Evolutionary conservation across 164 flowering plant species (phyloP), one percentile per base, ranked within the genome.

Genomic region (Warburgia ugandensis): DNA sequence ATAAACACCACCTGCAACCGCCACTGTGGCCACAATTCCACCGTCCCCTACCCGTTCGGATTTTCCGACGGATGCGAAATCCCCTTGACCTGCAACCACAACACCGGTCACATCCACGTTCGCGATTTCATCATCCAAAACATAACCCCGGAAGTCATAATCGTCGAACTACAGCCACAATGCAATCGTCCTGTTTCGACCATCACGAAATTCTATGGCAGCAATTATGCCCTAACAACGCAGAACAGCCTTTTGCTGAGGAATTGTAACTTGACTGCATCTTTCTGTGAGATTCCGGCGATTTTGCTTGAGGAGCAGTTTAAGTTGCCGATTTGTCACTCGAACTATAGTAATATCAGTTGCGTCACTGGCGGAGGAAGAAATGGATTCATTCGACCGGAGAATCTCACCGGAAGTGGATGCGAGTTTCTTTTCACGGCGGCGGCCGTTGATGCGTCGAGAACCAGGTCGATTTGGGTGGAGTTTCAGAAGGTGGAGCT

Each of bases 11-110:
- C 65, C n/a, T 76, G 81, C 66, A 35, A 55, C 48, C 56, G 60
- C 38, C 10, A 59, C 2, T 77, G 86, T 61, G 72, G 75, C 58
- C 2, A 11, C 29, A 33, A 17, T 2, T 43, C n/a, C n/a, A n/a
- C 11, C n/a, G 59, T 81, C 3, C 74, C 55, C 0, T 82, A 25
- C 70, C 90, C 94, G 0, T 82, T 87, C 48, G 96, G 96, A 1
- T 82, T 82, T 79, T 82, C 94, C 50, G 8, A 63, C 17, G 66
- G 29, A 40, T 84, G 90, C 64, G 30, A 19, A n/a, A 77, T 87
- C 73, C 82, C 14, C 4, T 60, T 87, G 3, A 68, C 61, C 36
- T 84, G 90, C 72, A 48, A 38, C 56, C 0, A 49, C 5, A 36
- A 13, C n/a, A 16, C 17, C 27, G 72, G 70, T 23, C 54, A 47